Conservation (phyloP, 208 protist species). For the Naegleria lovaniensis region DNA sequence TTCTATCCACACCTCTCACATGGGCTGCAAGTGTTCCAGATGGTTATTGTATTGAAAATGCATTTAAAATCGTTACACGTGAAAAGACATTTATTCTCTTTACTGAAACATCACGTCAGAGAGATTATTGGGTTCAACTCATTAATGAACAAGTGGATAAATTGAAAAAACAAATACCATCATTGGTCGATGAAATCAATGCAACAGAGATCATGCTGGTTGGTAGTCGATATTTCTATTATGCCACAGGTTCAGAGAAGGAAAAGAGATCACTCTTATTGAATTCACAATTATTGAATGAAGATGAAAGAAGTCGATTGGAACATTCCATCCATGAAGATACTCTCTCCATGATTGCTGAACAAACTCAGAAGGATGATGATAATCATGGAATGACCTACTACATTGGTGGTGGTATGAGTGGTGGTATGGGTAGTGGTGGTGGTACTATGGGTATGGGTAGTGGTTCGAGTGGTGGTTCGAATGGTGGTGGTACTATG, state of each 20-base stretch:
- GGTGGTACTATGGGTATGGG: no score
- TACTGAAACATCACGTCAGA: neutral
- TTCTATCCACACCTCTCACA: neutral
- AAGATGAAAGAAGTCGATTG: neutral
- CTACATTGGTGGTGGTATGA: no score
- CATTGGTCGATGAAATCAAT: neutral
- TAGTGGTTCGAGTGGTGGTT: no score
- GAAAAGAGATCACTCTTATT: neutral
- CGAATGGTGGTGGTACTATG: no score
- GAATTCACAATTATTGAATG: neutral
- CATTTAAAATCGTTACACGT: neutral
- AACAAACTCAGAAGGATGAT: neutral
- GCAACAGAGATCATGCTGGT: neutral
- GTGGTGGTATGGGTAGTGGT: no score
- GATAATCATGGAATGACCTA: neutral
- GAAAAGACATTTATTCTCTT: neutral
- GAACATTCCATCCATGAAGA: neutral
- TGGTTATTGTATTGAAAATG: neutral
- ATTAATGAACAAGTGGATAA: constrained; percentile 11
- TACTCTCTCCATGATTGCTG: neutral
- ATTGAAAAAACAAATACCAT: neutral
- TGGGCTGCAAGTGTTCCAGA: neutral
- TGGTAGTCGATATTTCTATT: neutral
- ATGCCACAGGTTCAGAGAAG: neutral
- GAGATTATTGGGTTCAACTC: neutral